Conservation (phyloP, 23 red algal genomes). For the Cyanidioschyzon merolae region DNA sequence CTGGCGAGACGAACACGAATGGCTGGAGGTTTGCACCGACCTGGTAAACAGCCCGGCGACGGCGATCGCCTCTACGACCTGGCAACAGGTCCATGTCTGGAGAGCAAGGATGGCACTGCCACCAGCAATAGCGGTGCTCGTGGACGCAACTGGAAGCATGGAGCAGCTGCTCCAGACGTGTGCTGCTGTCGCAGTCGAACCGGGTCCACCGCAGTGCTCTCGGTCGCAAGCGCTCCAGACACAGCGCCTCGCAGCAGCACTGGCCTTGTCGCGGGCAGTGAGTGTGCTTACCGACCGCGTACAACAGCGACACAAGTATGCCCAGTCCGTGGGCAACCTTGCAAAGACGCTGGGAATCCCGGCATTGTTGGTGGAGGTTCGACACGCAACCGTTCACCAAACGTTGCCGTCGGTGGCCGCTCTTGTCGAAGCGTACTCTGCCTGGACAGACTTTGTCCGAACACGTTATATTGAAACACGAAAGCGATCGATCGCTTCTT, state of each 20-base stretch:
- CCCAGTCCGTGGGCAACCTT: conserved; percentile 6
- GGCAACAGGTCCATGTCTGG: background rate
- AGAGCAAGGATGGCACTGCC: background rate
- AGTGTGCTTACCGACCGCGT: background rate
- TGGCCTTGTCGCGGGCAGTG: background rate
- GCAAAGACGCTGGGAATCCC: background rate
- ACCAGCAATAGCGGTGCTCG: background rate
- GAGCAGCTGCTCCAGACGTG: background rate
- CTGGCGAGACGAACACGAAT: conserved; percentile 12
- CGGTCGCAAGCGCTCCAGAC: background rate
- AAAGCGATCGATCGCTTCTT: background rate
- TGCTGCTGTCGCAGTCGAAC: background rate
- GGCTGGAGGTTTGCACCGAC: background rate
- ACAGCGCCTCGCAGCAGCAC: background rate
- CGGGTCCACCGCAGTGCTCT: background rate
- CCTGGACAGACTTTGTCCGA: background rate
- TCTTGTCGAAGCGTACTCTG: background rate
- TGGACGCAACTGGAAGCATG: background rate
- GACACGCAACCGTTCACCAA: conserved; percentile 4
- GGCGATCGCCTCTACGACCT: background rate
- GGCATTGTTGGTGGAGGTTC: conserved; percentile 2
- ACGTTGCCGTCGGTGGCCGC: background rate
- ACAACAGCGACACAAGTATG: background rate
- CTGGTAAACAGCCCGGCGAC: background rate
- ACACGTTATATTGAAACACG: background rate